Evolutionary conservation across 495 filamentous ascomycete genomes (phyloP).

Genomic region (Terfezia boudieri): DNA sequence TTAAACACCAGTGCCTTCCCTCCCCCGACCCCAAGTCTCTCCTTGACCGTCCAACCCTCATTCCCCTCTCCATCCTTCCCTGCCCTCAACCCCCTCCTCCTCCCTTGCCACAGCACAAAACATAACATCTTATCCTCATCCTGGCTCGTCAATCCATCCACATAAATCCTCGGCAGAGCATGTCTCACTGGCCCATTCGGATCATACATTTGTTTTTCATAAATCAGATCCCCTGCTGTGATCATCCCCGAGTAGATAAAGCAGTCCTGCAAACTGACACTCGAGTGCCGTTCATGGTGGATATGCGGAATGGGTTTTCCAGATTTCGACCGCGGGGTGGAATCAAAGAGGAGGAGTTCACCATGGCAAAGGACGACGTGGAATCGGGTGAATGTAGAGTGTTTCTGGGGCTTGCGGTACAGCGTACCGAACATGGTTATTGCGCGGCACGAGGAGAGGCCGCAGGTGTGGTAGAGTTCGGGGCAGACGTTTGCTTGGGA

Average conservation of each 20-base stretch:
- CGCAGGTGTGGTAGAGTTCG: conserved; percentile 47
- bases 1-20: conserved; percentile 51
- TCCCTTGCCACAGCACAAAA: conserved; percentile 52
- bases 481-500: conserved; percentile 40
- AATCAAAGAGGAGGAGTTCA: conserved; percentile 41
- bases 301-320: conserved; percentile 38
- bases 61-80: conserved; percentile 25
- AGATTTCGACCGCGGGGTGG: conserved; percentile 30
- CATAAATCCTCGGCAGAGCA: conserved; percentile 41
- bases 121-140: conserved; percentile 52
- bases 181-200: conserved; percentile 41
- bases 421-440: conserved; percentile 46
- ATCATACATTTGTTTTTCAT: conserved; percentile 48
- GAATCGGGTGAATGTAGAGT: conserved; percentile 38
- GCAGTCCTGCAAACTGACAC: conserved; percentile 41
- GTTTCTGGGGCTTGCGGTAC: conserved; percentile 44
- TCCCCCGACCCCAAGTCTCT: conserved; percentile 23
- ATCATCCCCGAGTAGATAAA: conserved; percentile 51
- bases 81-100: conserved; percentile 36
- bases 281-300: conserved; percentile 37
- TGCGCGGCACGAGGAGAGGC: conserved; percentile 39
- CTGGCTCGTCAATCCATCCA: conserved; percentile 41
- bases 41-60: conserved; percentile 6
- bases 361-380: conserved; percentile 42
- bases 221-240: conserved; percentile 44